Evolutionary conservation across 2,329 filamentous ascomycete species (phyloP), one percentile per base, ranked within the genome.

Genomic region (Aspergillus tamarii): DNA sequence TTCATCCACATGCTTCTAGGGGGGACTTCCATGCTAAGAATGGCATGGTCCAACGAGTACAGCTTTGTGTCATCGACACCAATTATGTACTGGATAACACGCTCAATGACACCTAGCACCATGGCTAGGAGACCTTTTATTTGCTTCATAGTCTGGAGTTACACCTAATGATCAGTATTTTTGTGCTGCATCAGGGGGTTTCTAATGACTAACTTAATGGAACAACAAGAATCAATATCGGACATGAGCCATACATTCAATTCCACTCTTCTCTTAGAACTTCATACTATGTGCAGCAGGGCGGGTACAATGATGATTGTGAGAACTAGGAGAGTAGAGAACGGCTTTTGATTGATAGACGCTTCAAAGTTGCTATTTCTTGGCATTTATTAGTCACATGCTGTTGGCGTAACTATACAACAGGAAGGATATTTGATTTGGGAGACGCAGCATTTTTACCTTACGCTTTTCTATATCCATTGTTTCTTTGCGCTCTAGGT

Each of bases 1-100:
- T 88, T 88, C 85, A 88, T 88, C 85, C 86, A 88, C 85, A 87
- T 85, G n/a, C 79, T 80, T 6, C 72, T 69, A 2, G 81, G 76
- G 1, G 82, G 81, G 1, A 84, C 70, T 21, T 78, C 74, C 26
- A 85, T 66, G 67, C 88, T 86, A 56, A 88, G 80, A 64, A 84
- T 81, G 66, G 84, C 86, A 77, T 88, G 86, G 21, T 84, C 83
- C 21, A 55, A 39, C 19, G 52, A 39, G 19, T 55, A 55, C 36
- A 55, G 16, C 21, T 39, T 39, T 39, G 10, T 39, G 9, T 55
- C 52, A 39, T 55, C 52, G 21, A 26, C 52, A 8, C 52, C 34
- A 23, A 55, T 36, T 14, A 26, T 11, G 23, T 55, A 55, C 19
- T 55, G 52, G 21, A 55, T 39, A 19, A 55, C 26, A 23, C 52